Evolutionary conservation across 2,329 filamentous ascomycete genomes (phyloP), one percentile per base, ranked within the genome.

Genomic region (Cladosporium austrohemisphaericum): DNA sequence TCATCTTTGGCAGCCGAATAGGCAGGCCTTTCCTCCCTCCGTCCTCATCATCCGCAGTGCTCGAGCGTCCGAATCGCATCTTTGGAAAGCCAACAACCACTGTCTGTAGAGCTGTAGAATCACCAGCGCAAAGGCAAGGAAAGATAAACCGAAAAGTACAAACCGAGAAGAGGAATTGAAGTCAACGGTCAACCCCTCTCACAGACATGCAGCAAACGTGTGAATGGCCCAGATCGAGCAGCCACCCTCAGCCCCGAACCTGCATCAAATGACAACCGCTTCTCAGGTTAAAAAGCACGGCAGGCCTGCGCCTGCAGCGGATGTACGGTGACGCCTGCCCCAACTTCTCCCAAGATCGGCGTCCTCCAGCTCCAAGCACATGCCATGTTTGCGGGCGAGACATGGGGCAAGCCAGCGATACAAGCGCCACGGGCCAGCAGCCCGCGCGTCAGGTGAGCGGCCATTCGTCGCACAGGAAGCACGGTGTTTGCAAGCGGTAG

Each of bases 201-300:
- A 31, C 14, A 3, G 5, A 13, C 5, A 20, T 28, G 31, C 41
- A 45, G 41, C 41, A 45, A 45, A 45, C 33, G 44, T 25, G 32
- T 13, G 33, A 36, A 38, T 47, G 44, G 33, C 14, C 33, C 32
- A 38, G 25, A 46, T 16, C 32, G 22, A 20, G 16, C 44, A 28
- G 32, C 44, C 32, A 38, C 44, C n/a, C 29, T 47, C 44, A 47
- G 44, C 33, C 44, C 33, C 14, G 44, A 47, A 35, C 41, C 19
- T 35, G 41, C 29, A 45, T 35, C 31, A 35, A 45, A 45, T 45
- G 41, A 45, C 41, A 45, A 26, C 29, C 41, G 28, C 28, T 31
- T 23, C 29, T 35, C 31, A 35, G 41, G 41, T 45, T 35, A 33
- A 26, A 45, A 31, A 35, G 41, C 41, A 26, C 41, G 41, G 41